These are phyloP conservation scores for Scleroderma citrinum DNA, from an alignment of 768 basidiomycete genomes.

Conservation along the genomic window DNA sequence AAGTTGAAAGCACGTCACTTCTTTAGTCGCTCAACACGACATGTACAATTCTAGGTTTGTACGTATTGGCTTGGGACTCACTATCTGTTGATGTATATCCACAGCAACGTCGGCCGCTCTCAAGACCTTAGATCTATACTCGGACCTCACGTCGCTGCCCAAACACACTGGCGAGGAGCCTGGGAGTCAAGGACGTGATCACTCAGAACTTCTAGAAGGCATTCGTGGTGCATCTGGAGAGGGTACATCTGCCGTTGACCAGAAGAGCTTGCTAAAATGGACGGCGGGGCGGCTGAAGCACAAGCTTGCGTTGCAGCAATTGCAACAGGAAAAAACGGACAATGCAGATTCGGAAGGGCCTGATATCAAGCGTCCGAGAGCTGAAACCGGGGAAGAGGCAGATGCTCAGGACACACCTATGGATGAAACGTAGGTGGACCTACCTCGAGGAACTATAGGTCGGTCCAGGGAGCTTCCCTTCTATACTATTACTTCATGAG, in stretches of 20 bases:
- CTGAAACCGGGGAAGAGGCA: slow-evolving; percentile 3
- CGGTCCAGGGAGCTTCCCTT: too few relatives aligned
- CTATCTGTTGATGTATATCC: background rate
- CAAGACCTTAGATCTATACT: slow-evolving; percentile 54
- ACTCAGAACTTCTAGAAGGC: slow-evolving; percentile 7
- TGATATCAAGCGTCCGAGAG: slow-evolving; percentile 15
- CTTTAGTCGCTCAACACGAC: slow-evolving; percentile 41
- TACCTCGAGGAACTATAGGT: too few relatives aligned
- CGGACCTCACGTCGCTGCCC: slow-evolving; percentile 49
- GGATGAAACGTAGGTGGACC: background rate
- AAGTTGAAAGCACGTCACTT: slow-evolving; percentile 24
- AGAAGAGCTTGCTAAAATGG: slow-evolving; percentile 37
- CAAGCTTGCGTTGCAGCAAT: slow-evolving; percentile 37
- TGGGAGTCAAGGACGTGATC: slow-evolving; percentile 34
- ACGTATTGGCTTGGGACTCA: background rate
- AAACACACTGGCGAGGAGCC: slow-evolving; percentile 48
- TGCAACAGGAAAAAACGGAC: slow-evolving; percentile 11
- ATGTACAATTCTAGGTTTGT: slow-evolving; percentile 42
- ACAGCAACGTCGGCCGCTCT: slow-evolving; percentile 48
- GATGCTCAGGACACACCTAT: background rate
- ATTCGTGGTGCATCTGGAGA: slow-evolving; percentile 9
- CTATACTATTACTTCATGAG: too few relatives aligned
- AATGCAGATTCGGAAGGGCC: slow-evolving; percentile 3
- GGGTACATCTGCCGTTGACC: slow-evolving; percentile 1
- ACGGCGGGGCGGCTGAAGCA: slow-evolving; percentile 46